Percentiles rank a stretch among this genome's conserved stretches.
These are phyloP conservation scores for Vaccinium vitisidaea DNA, from an alignment of 148 eudicot species.

Conservation along the genomic window DNA sequence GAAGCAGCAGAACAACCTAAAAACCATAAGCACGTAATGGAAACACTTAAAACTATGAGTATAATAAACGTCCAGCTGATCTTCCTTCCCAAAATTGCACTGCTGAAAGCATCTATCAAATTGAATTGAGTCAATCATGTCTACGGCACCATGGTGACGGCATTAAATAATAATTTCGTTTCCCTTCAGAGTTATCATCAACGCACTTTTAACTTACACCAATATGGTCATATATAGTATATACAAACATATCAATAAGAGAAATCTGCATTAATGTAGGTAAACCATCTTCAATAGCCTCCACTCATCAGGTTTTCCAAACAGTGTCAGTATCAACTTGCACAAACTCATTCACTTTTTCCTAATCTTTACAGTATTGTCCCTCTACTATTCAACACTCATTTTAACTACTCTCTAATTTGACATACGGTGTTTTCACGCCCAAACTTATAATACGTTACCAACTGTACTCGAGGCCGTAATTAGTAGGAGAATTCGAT, in stretches of 20 bases:
- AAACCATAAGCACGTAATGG: neutral
- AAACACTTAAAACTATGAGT: neutral
- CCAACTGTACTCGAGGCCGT: neutral
- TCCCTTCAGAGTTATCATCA: neutral
- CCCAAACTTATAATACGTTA: neutral
- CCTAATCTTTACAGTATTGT: neutral
- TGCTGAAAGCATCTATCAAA: neutral
- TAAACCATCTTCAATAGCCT: neutral
- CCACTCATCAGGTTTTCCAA: constrained; percentile 1
- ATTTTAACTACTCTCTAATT: neutral
- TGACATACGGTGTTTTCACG: neutral
- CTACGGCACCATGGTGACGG: neutral
- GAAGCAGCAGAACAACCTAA: neutral
- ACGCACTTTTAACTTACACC: neutral
- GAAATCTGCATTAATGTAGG: neutral
- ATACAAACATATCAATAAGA: neutral
- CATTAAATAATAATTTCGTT: neutral
- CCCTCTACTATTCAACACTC: neutral
- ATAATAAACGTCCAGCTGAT: neutral
- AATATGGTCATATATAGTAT: neutral
- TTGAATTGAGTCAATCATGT: neutral
- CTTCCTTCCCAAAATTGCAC: neutral
- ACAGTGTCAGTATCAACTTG: neutral
- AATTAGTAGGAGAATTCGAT: neutral
- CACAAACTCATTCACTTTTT: neutral